These are phyloP conservation scores for Epichloe baconii DNA, from an alignment of 2,329 filamentous ascomycete species.

Conservation along the genomic window DNA sequence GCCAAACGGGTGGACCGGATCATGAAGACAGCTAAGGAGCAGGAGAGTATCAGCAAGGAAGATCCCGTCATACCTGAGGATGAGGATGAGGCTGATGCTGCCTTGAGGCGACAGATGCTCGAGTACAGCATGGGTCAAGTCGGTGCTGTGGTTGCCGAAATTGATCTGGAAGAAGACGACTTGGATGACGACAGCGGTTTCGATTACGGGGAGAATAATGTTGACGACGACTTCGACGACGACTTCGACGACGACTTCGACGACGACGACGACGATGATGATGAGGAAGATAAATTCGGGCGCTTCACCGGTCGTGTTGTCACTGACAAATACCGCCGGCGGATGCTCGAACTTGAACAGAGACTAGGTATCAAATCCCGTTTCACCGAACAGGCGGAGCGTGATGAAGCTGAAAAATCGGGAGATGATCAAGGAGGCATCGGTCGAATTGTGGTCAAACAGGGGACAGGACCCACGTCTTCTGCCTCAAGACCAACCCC, in stretches of 20 bases:
- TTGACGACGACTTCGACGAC: slow-evolving; percentile 35
- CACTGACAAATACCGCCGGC: slow-evolving; percentile 59
- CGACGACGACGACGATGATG: slow-evolving; percentile 39
- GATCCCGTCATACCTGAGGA: slow-evolving; percentile 50
- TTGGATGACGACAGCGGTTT: slow-evolving; percentile 41
- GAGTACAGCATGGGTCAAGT: slow-evolving; percentile 82
- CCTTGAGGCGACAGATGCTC: slow-evolving; percentile 75
- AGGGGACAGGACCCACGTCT: slow-evolving; percentile 9
- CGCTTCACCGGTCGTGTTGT: slow-evolving; percentile 55
- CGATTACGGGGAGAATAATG: slow-evolving; percentile 38
- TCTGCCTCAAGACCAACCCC: slow-evolving; percentile 12
- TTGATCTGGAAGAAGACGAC: slow-evolving; percentile 63
- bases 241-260: slow-evolving; percentile 34
- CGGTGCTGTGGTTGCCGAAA: slow-evolving; percentile 80
- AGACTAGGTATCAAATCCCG: slow-evolving; percentile 50
- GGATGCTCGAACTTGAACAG: slow-evolving; percentile 78
- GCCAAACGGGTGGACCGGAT: slow-evolving; percentile 40
- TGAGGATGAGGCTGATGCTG: slow-evolving; percentile 70
- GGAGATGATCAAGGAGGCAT: slow-evolving; percentile 36
- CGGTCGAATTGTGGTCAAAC: slow-evolving; percentile 40
- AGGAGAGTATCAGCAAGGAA: slow-evolving; percentile 33
- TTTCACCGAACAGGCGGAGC: slow-evolving; percentile 40
- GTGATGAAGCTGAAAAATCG: slow-evolving; percentile 19
- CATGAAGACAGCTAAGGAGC: slow-evolving; percentile 41
- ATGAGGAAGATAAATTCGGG: slow-evolving; percentile 66